A percentile compares a stretch with the other conserved stretches of the same genome.
phyloP scores from a whole-genome alignment of 495 filamentous ascomycete species.

The Copromyces sp. region DNA sequence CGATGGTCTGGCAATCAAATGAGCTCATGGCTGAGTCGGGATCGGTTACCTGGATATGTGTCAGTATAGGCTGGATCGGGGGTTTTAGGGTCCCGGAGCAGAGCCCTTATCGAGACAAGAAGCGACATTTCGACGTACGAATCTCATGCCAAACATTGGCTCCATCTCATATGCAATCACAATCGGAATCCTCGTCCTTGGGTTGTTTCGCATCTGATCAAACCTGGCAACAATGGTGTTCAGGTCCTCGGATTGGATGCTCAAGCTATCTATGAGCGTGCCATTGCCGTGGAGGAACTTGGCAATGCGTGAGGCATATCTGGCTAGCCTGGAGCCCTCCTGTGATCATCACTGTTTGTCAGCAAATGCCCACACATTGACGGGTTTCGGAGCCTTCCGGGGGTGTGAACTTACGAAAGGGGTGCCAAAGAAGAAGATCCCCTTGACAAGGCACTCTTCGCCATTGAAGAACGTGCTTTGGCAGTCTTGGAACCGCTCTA shows the following conservation, averaged over 20 bases:
- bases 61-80: not conserved
- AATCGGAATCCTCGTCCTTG: conserved; percentile 5
- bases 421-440: conserved; percentile 11
- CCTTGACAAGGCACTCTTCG: conserved; percentile 7
- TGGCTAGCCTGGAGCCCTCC: conserved; percentile 7
- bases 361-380: not conserved
- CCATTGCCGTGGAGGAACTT: conserved; percentile 7
- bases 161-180: conserved; percentile 8
- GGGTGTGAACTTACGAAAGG: conserved; percentile 5
- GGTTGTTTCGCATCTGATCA: conserved; percentile 6
- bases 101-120: not conserved
- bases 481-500: not conserved
- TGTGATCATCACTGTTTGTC: not conserved
- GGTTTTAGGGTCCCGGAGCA: not conserved
- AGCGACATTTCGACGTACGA: not conserved
- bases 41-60: conserved; percentile 1
- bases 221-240: conserved; percentile 5
- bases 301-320: conserved; percentile 1
- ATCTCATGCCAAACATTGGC: conserved; percentile 6
- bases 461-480: conserved; percentile 4
- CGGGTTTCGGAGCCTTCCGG: not conserved
- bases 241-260: conserved; percentile 2
- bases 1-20: not conserved
- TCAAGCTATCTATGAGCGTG: conserved; percentile 7
- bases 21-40: conserved; percentile 8